phyloP scores from a whole-genome alignment of 495 filamentous ascomycete species.

The Melanomma pulvis-pyrius region DNA sequence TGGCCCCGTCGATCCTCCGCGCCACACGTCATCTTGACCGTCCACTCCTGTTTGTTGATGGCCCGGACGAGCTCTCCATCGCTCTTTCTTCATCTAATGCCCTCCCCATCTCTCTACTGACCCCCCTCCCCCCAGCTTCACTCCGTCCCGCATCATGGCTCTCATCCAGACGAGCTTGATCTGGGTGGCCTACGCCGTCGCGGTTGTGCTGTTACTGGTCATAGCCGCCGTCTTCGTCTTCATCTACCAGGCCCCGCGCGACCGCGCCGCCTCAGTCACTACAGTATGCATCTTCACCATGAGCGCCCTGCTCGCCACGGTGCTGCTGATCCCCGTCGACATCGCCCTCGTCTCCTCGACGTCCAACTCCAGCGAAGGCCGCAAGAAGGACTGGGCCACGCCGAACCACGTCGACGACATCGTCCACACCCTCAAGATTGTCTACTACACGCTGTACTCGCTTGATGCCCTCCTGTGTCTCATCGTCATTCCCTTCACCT shows the following conservation, averaged over 20 bases:
- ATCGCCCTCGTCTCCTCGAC: constrained; percentile 93
- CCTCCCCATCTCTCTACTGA: not conserved
- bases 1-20: constrained; percentile 1
- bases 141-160: constrained; percentile 42
- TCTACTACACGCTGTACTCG: constrained; percentile 92
- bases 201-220: constrained; percentile 67
- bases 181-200: constrained; percentile 88
- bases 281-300: constrained; percentile 83
- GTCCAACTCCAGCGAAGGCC: constrained; percentile 70
- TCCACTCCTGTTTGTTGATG: constrained; percentile 1
- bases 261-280: constrained; percentile 78
- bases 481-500: constrained; percentile 88
- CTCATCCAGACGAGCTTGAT: constrained; percentile 82
- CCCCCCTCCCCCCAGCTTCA: not conserved
- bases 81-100: not conserved
- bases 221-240: constrained; percentile 81
- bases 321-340: constrained; percentile 91
- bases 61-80: not conserved
- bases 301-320: constrained; percentile 84
- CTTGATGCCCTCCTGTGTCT: constrained; percentile 90
- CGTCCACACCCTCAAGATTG: constrained; percentile 73
- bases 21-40: not conserved
- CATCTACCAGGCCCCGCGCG: constrained; percentile 82
- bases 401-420: constrained; percentile 75
- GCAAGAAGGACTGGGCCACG: constrained; percentile 93